Percentiles rank a stretch among this genome's conserved stretches.
These are phyloP conservation scores for Seiridium cupressi DNA, from an alignment of 2,329 filamentous ascomycete genomes.

Conservation along the genomic window DNA sequence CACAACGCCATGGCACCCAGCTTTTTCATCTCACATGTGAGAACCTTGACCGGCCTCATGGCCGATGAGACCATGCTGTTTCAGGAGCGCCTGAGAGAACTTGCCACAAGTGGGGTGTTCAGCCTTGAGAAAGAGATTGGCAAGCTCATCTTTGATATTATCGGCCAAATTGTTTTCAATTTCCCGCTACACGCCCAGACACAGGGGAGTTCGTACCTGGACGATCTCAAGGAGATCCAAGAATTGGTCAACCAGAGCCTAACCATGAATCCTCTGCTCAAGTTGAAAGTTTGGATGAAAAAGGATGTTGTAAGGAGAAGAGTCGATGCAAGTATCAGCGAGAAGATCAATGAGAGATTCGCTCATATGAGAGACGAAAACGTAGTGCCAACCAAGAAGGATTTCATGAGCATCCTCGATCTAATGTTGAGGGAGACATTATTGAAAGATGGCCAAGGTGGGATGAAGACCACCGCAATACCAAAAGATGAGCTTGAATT, in stretches of 20 bases:
- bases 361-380: conserved; percentile 10
- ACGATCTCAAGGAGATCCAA: conserved; percentile 17
- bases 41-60: conserved; percentile 20
- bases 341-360: conserved; percentile 11
- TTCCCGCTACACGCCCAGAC: conserved; percentile 27
- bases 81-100: conserved; percentile 13
- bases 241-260: conserved; percentile 23
- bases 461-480: conserved; percentile 10
- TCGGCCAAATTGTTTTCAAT: conserved; percentile 28
- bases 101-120: conserved; percentile 11
- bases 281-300: conserved; percentile 17
- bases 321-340: conserved; percentile 9
- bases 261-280: conserved; percentile 20
- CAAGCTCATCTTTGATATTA: conserved; percentile 19
- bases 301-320: conserved; percentile 8
- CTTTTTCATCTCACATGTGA: conserved; percentile 23
- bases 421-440: conserved; percentile 15
- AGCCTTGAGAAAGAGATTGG: not conserved
- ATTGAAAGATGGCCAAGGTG: conserved; percentile 2
- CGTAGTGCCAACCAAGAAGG: conserved; percentile 12
- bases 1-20: conserved; percentile 26
- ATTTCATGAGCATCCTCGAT: conserved; percentile 14
- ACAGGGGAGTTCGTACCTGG: conserved; percentile 15
- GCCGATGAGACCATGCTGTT: conserved; percentile 22
- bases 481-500: conserved; percentile 9